Evolutionary conservation across 352 stramenopile species (phyloP).

Genomic region (Saprolegnia diclina): DNA sequence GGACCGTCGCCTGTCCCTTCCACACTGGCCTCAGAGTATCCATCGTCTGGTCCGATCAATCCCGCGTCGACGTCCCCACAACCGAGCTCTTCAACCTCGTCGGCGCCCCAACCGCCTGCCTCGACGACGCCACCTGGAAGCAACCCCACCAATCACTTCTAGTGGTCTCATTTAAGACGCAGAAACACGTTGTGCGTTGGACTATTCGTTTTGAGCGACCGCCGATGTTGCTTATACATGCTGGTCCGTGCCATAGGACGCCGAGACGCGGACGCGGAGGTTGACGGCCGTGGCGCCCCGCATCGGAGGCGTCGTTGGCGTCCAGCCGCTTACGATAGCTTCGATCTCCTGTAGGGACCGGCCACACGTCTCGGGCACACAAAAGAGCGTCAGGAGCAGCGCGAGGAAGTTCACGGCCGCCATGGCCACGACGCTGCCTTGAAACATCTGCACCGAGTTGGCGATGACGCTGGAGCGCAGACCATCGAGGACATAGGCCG

Average conservation of each 20-base stretch:
- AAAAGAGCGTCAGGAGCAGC: conserved; percentile 51
- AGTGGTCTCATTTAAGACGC: too few species aligned
- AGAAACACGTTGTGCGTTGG: too few species aligned
- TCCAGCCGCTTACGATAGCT: conserved; percentile 66
- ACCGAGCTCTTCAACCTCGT: too few species aligned
- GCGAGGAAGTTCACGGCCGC: conserved; percentile 44
- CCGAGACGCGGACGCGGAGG: not conserved
- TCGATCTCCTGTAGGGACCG: conserved; percentile 78
- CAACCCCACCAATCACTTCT: too few species aligned
- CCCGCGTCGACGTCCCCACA: too few species aligned
- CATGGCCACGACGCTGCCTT: conserved; percentile 37
- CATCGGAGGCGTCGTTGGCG: conserved; percentile 51
- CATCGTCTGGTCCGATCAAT: too few species aligned
- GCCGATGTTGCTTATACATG: not conserved
- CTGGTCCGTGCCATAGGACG: conserved; percentile 7
- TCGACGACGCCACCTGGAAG: too few species aligned
- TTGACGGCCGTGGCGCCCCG: not conserved
- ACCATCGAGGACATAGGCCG: conserved; percentile 35
- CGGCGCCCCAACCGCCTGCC: too few species aligned
- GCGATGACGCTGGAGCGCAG: conserved; percentile 33
- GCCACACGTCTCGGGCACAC: conserved; percentile 65
- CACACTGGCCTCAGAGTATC: too few species aligned
- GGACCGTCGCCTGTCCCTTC: too few species aligned
- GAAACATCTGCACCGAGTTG: conserved; percentile 35
- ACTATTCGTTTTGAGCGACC: too few species aligned